Evolutionary conservation across 2,329 filamentous ascomycete species (phyloP), one percentile per base, ranked within the genome.

Genomic region (Colletotrichum sp.): DNA sequence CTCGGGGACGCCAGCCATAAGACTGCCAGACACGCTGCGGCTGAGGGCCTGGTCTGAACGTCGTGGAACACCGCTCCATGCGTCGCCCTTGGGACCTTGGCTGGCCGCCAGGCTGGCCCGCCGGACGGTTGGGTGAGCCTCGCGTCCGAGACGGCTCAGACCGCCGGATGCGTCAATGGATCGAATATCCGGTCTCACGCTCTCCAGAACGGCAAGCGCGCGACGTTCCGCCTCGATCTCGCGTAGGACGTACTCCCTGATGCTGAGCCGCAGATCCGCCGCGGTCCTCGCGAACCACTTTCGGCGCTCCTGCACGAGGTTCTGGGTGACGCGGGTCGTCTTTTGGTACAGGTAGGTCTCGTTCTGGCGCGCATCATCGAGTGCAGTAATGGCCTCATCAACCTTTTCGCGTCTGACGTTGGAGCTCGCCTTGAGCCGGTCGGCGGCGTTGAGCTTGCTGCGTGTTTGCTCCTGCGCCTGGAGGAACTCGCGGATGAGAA

Each of bases 61-160:
- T 77, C 97, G 91, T 43, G 96, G 95, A 32, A 98, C 96, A 74
- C 97, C 97, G 81, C 95, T 98, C 97, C 97, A 99, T 18, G 97
- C 94, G 84, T 99, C 97, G n/a, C 97, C 97, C 87, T 98, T 98
- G 66, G 97, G 96, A 0, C 97, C 97, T 85, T 99, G 97, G 81
- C 94, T 97, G 63, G 95, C 94, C 18, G 95, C 94, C 79, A 98
- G 86, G 84, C 92, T 96, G 30, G 93, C 86, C 77, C 96, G 92
- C 71, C 97, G 92, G 75, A 87, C 84, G 7, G 93, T 87, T 4
- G 97, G 96, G 83, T 98, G 95, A 18, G 94, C 88, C 85, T 99
- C 97, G 74, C 97, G 93, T 57, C 97, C 97, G 38, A 99, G 90
- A 57, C 97, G 92, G 81, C 94, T 97, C 61, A 99, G 91, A 13